Conservation (phyloP, 2,329 filamentous ascomycete species). For the Claviceps humidiphila region DNA sequence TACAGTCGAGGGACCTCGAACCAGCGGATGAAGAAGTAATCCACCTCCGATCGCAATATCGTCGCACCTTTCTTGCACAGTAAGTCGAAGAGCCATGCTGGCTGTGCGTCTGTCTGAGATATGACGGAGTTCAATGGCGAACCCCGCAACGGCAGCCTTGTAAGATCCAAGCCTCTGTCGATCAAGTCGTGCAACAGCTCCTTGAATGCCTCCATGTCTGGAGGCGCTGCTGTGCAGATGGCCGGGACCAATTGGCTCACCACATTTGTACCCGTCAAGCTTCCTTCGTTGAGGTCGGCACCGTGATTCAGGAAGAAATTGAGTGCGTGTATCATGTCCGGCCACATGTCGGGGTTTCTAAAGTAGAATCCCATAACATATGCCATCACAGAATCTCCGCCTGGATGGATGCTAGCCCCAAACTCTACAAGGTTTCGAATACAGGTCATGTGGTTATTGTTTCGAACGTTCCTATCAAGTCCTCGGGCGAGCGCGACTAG, state of each 20-base stretch:
- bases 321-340: neutral
- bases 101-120: neutral
- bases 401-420: slow-evolving; percentile 1
- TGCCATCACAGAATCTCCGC: neutral
- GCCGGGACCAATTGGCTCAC: neutral
- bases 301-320: neutral
- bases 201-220: neutral
- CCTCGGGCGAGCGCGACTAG: neutral
- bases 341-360: neutral
- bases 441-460: neutral
- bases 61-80: neutral
- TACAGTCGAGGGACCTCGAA: neutral
- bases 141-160: neutral
- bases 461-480: neutral
- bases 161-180: neutral
- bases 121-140: neutral
- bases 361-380: neutral
- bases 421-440: neutral
- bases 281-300: neutral
- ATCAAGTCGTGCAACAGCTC: neutral
- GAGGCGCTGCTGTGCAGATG: neutral
- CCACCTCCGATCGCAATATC: neutral
- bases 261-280: neutral
- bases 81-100: neutral
- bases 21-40: neutral